Evolutionary conservation across 805 yeast genomes (phyloP), one percentile per base, ranked within the genome.

Genomic region (Kodamaea kaohsiungensis): DNA sequence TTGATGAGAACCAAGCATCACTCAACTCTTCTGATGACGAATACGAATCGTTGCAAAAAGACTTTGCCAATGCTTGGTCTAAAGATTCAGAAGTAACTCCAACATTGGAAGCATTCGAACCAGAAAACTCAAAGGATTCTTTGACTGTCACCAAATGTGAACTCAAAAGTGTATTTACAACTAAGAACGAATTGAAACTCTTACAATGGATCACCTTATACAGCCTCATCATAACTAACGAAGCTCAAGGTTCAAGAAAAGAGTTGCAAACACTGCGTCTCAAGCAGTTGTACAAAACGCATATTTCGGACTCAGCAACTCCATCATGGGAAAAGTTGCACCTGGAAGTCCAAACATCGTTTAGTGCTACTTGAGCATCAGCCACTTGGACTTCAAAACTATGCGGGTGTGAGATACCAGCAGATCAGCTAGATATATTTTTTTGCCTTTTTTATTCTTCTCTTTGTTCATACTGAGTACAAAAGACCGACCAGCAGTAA

Each of bases 181-280:
- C 65, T 72, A 1, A 65, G 65, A 61, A 63, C 37, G 83, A 80
- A 55, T 47, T 69, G 2, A 65, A 67, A n/a, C 58, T 78, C 5
- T 58, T 76, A 7, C 64, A 68, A 55, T 60, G 69, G 54, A 63
- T 75, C 2, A 66, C 76, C 0, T 45, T 69, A 33, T 77, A 68
- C 58, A 79, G 76, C 43, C 71, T 61, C 43, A 43, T 77, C n/a
- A 48, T 61, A 0, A 50, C 62, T 8, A 48, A 52, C 9, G 51
- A 49, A 12, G 38, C 35, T 7, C 37, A n/a, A 18, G 15, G 39
- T 9, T 30, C 53, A 3, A 30, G 46, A 16, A 27, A 52, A 18
- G 53, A 50, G 1, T 35, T 57, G 3, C 18, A 35, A 10, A 51
- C 58, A 0, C 35, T 39, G 12, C 22, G 46, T 5, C 27, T 57